Conservation (phyloP, 2,329 filamentous ascomycete species). For the Nannizziopsis arthrosporioides region DNA sequence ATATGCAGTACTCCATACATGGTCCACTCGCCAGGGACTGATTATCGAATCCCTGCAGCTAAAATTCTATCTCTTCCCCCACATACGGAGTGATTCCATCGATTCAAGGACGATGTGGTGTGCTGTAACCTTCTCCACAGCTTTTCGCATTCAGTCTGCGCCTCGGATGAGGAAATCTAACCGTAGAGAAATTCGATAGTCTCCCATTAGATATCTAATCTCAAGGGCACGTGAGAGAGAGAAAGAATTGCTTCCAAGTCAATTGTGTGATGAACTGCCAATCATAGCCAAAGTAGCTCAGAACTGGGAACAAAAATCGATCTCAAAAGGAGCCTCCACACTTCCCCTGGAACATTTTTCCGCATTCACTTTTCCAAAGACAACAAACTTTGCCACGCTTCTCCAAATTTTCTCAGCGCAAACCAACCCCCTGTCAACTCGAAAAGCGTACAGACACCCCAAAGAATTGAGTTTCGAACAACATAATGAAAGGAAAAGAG, state of each 20-base stretch:
- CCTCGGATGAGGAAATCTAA: no score
- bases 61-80: no score
- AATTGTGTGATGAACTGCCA: neutral
- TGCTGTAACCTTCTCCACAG: no score
- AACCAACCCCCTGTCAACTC: conserved; percentile 2
- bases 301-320: neutral
- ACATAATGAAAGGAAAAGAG: neutral
- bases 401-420: conserved; percentile 3
- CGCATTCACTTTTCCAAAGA: conserved; percentile 1
- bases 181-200: no score
- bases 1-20: no score
- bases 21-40: no score
- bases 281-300: neutral
- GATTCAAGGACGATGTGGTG: no score
- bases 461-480: neutral
- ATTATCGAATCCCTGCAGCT: no score
- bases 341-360: conserved; percentile 1
- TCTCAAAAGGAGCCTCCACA: conserved; percentile 5
- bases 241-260: neutral
- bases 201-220: neutral
- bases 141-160: no score
- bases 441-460: conserved; percentile 2
- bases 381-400: conserved; percentile 3
- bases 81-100: no score
- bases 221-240: neutral